Conservation (phyloP, 192 early-diverging fungal genomes). For the Dissophora globulifera region DNA sequence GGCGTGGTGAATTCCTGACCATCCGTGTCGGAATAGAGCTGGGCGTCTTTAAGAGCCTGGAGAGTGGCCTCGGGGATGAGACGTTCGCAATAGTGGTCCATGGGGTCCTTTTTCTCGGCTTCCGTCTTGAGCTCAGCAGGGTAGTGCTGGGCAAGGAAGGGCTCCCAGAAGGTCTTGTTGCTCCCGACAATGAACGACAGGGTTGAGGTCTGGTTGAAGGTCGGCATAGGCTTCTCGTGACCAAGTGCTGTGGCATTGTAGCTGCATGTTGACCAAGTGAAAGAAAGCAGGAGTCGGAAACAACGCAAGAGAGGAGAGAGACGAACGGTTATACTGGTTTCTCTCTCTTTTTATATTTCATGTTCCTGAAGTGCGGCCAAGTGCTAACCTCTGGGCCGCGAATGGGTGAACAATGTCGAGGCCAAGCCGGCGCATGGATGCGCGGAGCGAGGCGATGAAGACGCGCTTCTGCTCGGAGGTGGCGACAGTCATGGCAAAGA, state of each 20-base stretch:
- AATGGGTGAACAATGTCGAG: conserved; percentile 52
- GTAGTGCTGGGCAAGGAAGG: conserved; percentile 43
- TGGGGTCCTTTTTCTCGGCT: conserved; percentile 39
- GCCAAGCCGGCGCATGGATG: conserved; percentile 21
- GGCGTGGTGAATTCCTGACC: conserved; percentile 19
- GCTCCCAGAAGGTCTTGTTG: conserved; percentile 39
- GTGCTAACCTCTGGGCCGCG: conserved; percentile 44
- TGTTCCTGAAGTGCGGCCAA: no score
- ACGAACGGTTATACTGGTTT: no score
- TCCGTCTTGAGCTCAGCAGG: conserved; percentile 27
- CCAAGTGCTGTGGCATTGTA: conserved; percentile 41
- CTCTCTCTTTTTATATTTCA: no score
- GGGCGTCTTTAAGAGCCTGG: conserved; percentile 37
- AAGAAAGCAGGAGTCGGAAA: no score
- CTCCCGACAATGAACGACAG: conserved; percentile 44
- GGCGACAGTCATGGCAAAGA: conserved; percentile 13
- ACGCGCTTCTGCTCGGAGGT: conserved; percentile 34
- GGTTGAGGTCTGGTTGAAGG: conserved; percentile 48
- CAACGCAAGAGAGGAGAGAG: no score
- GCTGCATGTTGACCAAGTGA: conserved; percentile 9
- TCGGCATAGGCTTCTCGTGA: conserved; percentile 38
- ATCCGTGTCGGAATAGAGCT: conserved; percentile 27
- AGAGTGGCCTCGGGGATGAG: conserved; percentile 39
- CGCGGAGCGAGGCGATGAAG: conserved; percentile 33
- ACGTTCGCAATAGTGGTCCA: conserved; percentile 51